Percentiles rank a stretch among this genome's conserved stretches.
These are phyloP conservation scores for Neofusicoccum sp. DNA, from an alignment of 2,329 filamentous ascomycete genomes.

Conservation along the genomic window DNA sequence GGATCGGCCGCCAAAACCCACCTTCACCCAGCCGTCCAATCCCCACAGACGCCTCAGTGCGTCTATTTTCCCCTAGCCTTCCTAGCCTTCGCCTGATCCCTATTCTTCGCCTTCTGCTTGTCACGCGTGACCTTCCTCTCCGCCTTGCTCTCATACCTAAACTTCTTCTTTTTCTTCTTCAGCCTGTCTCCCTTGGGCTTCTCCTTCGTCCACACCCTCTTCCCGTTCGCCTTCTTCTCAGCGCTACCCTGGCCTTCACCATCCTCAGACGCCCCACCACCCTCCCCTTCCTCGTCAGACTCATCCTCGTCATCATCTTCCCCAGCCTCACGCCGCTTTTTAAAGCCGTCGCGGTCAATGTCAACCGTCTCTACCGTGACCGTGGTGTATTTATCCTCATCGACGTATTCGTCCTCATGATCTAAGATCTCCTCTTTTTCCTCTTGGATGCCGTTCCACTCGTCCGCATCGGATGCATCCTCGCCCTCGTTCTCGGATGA, in stretches of 20 bases:
- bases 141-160: constrained; percentile 86
- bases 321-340: constrained; percentile 51
- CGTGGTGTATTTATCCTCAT: constrained; percentile 94
- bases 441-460: constrained; percentile 65
- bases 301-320: constrained; percentile 38
- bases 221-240: constrained; percentile 48
- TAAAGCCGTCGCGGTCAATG: constrained; percentile 72
- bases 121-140: constrained; percentile 67
- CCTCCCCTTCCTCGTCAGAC: constrained; percentile 24
- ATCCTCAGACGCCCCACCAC: constrained; percentile 30
- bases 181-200: constrained; percentile 50
- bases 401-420: constrained; percentile 90
- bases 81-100: constrained; percentile 66
- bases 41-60: not conserved
- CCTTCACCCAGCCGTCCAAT: not conserved
- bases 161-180: constrained; percentile 88
- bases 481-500: constrained; percentile 39
- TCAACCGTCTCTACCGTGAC: constrained; percentile 91
- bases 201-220: constrained; percentile 55
- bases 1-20: not conserved
- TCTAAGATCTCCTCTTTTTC: constrained; percentile 62
- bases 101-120: constrained; percentile 70
- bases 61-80: constrained; percentile 31
- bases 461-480: constrained; percentile 41
- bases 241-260: constrained; percentile 39